Evolutionary conservation across 495 filamentous ascomycete species (phyloP), one percentile per base, ranked within the genome.

Genomic region (Letharia columbiana): DNA sequence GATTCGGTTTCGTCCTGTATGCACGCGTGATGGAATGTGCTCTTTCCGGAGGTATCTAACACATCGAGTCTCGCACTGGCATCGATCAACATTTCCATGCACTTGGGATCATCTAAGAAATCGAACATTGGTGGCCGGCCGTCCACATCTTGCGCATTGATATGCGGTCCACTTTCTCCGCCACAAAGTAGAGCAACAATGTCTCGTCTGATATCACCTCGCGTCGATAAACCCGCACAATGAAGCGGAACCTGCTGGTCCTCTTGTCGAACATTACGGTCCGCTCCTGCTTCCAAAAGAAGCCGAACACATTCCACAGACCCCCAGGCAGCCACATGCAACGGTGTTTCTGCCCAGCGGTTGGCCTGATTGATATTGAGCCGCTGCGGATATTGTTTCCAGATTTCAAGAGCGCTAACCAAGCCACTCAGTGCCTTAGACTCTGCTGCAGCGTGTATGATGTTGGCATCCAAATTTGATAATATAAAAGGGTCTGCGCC

Each of bases 401-500:
- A 62, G 35, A 67, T 37, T 4, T 67, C 60, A 31, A 67, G 59
- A 39, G 65, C 65, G 31, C 60, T 60, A 23, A n/a, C 60, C 23
- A 67, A 42, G 20, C 59, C 65, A 28, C 33, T 42, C 15, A 63
- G 4, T 39, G 65, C 31, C 31, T 63, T 67, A 18, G 65, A 67
- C 47, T 67, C 65, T 18, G 65, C 65, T 47, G 59, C 65, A 39
- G 65, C 60, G 65, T 67, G 65, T 39, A 67, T 45, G 39, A 67
- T 67, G 35, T 63, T 67, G 17, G 65, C 65, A n/a, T 67, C 33
- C 42, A 67, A 35, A 35, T 67, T 67, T 9, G 65, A 67, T 50
- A 67, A n/a, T 33, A 67, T 49, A 37, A 67, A 67, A 23, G 65
- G 65, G 50, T 67, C 60, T 50, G 65, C 65, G 12, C 65, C 65